These are phyloP conservation scores for Colletotrichum sublineola DNA, from an alignment of 2,329 filamentous ascomycete genomes.

Conservation along the genomic window DNA sequence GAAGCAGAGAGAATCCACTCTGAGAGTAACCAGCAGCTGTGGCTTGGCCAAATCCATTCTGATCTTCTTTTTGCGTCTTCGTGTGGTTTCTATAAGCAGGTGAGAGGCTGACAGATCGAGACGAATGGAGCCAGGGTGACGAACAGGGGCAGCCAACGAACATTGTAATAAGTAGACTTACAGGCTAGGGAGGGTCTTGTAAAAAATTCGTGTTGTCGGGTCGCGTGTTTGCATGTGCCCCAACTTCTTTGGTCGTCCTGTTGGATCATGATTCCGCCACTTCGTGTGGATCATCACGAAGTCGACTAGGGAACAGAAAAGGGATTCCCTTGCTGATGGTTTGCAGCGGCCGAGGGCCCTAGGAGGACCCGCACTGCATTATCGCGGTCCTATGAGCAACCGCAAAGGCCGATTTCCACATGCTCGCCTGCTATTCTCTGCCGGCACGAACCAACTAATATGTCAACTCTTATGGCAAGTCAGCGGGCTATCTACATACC, in stretches of 20 bases:
- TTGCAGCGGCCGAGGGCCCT: constrained; percentile 17
- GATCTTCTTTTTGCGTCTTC: not conserved
- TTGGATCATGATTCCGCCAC: constrained; percentile 21
- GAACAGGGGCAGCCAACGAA: not conserved
- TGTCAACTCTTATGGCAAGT: not conserved
- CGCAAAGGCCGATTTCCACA: not conserved
- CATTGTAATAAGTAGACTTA: constrained; percentile 19
- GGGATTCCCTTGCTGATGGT: constrained; percentile 25
- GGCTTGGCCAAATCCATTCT: not conserved
- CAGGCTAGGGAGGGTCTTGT: not conserved
- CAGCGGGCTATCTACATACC: not conserved
- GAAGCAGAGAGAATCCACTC: not conserved
- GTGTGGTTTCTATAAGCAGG: not conserved
- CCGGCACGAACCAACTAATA: not conserved
- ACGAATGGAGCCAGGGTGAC: constrained; percentile 4
- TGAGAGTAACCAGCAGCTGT: not conserved
- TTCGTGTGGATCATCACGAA: constrained; percentile 13
- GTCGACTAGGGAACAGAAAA: not conserved
- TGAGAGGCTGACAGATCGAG: not conserved
- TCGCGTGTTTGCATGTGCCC: constrained; percentile 23
- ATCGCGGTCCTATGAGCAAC: not conserved
- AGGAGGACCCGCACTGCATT: constrained; percentile 1
- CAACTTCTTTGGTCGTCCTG: constrained; percentile 3
- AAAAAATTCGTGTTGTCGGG: constrained; percentile 25
- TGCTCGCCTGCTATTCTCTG: not conserved